phyloP scores from a whole-genome alignment of 176 grass and related monocot genomes.

The Thinopyrum elongatum region DNA sequence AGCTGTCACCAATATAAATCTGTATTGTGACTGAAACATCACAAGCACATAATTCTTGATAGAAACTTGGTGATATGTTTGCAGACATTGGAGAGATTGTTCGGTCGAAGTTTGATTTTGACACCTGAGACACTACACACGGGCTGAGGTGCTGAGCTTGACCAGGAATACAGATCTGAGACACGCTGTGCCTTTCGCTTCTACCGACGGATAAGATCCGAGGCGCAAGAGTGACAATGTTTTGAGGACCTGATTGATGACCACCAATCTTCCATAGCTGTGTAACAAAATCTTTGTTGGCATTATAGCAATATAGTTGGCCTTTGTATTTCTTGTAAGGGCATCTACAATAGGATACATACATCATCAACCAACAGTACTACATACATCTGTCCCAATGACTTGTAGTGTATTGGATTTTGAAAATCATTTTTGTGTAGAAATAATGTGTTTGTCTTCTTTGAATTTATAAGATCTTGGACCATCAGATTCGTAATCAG shows the following conservation, averaged over 20 bases:
- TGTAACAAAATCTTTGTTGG: background rate
- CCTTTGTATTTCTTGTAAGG: background rate
- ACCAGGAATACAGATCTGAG: conserved; percentile 55
- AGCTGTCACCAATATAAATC: background rate
- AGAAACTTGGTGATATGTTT: background rate
- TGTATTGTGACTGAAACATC: background rate
- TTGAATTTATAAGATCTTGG: background rate
- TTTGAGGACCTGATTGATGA: background rate
- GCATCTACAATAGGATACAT: background rate
- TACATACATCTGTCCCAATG: background rate
- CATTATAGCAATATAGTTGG: conserved; percentile 12
- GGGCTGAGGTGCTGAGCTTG: conserved; percentile 74
- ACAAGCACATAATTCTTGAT: background rate
- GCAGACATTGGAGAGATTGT: conserved; percentile 86
- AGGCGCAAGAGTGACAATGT: background rate
- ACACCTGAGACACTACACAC: conserved; percentile 81
- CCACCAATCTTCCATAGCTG: background rate
- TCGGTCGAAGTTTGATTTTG: conserved; percentile 83
- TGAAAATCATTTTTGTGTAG: background rate
- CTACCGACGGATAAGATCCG: background rate
- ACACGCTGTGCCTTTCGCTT: conserved; percentile 46
- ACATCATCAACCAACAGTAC: too few species aligned
- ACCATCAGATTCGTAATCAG: background rate
- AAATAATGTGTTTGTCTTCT: background rate
- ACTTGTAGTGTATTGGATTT: background rate